Base-by-base conservation (phyloP, 805 yeast species). In the Ogataea angusta region DNA sequence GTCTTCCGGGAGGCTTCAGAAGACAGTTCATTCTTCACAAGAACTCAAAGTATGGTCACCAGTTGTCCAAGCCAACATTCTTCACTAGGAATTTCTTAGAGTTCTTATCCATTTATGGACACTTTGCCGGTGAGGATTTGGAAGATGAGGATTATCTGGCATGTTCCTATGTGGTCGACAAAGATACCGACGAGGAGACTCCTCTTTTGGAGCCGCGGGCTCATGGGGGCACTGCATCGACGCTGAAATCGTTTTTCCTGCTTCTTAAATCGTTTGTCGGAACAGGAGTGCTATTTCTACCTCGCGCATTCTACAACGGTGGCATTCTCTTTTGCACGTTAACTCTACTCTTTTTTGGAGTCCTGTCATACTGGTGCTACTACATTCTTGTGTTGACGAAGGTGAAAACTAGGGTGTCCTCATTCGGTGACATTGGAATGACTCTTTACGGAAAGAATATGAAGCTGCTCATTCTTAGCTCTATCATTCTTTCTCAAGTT, bases 1-100 rank as follows among this genome's bases (percentile, higher is more conserved):
- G 83, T 48, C 81, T 85, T 9, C 95, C 95, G 0, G 93, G 93
- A 38, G 95, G 93, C 0, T 85, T 85, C 60, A 70, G 95, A 60
- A 68, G 95, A 52, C 86, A 82, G 43, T 85, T 73, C 51, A 63
- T 85, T 21, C 60, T 74, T 23, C 53, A 40, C 33, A 60, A 53
- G 27, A 53, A 51, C 21, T 43, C 52, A 13, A 56, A 48, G 42
- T 59, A 42, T 38, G 67, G 66, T 10, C 50, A 63, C 42, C 45
- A 52, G 13, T 34, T 62, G 21, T 38, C 48, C 22, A 42, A 49
- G 53, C 78, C 68, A 10, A 68, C 79, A 8, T 70, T 80, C 42
- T 59, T 84, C 28, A 80, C 95, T 1, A 73, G 78, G 43, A 85
- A 85, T 59, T 85, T 85, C 48, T 68, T 85, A 51, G 93, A 85